Evolutionary conservation across 495 filamentous ascomycete genomes (phyloP).

Genomic region (Penicillium lividum): DNA sequence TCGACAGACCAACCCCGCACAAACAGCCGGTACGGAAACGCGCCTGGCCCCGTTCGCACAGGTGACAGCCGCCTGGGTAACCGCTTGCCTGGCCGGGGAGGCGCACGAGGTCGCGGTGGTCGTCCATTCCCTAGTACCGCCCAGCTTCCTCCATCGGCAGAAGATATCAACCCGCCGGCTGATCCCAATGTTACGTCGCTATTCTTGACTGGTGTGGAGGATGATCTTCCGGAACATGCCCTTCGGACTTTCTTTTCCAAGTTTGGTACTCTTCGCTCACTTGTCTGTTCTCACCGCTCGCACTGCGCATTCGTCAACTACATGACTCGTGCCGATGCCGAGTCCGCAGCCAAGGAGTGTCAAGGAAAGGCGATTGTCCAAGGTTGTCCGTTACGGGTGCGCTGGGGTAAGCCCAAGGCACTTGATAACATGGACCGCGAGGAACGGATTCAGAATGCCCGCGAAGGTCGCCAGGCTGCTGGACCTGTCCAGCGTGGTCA

Average conservation of each 20-base stretch:
- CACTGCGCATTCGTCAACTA: slow-evolving; percentile 98
- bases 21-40: slow-evolving; percentile 48
- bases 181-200: slow-evolving; percentile 86
- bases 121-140: slow-evolving; percentile 67
- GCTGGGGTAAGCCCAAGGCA: slow-evolving; percentile 90
- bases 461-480: slow-evolving; percentile 64
- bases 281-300: slow-evolving; percentile 94
- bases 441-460: slow-evolving; percentile 70
- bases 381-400: slow-evolving; percentile 83
- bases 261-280: slow-evolving; percentile 81
- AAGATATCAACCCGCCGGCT: slow-evolving; percentile 79
- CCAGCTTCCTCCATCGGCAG: slow-evolving; percentile 73
- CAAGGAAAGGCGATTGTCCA: slow-evolving; percentile 82
- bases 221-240: slow-evolving; percentile 90
- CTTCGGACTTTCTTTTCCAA: slow-evolving; percentile 86
- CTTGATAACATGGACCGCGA: slow-evolving; percentile 87
- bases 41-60: slow-evolving; percentile 66
- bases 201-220: slow-evolving; percentile 93
- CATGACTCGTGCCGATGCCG: slow-evolving; percentile 75
- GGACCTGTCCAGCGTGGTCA: slow-evolving; percentile 32
- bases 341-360: slow-evolving; percentile 78
- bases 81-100: slow-evolving; percentile 39
- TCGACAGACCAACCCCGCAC: slow-evolving; percentile 31
- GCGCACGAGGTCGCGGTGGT: slow-evolving; percentile 55
- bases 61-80: slow-evolving; percentile 48